Base-by-base conservation (phyloP, 805 yeast genomes). In the Teunomyces tritomae region DNA sequence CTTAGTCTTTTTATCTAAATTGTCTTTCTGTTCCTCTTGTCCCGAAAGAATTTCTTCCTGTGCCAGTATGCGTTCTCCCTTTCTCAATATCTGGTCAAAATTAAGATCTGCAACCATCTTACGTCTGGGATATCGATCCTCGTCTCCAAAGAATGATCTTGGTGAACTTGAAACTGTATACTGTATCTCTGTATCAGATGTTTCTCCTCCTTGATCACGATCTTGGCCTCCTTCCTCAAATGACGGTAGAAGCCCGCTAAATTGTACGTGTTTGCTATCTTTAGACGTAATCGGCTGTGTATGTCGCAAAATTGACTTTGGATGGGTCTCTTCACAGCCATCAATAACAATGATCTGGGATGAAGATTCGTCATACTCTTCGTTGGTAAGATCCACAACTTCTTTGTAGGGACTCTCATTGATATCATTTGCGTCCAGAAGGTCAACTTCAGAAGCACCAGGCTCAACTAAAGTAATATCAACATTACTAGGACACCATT, bases 381-480 rank as follows among this genome's bases (percentile, higher is more conserved):
- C 56, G 14, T 35, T 29, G 8, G 57, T 54, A 5, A 54, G 42
- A 37, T 54, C 57, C 9, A 54, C 45, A 3, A 54, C 52, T 7
- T 49, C 54, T 33, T 44, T 47, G 44, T 46, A 47, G 11, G 45
- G 43, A 10, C 30, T 9, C 8, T 20, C 14, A 17, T 33, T 40
- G 32, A 26, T 28, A 35, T 29, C 14, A n/a, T 37, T 27, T 2
- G 39, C 24, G 5, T 57, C 49, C 2, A 68, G 49, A 3, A 65
- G 69, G 1, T 68, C 73, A 28, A 79, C 56, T 3, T 80, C 85
- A n/a, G 69, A 70, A 28, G 71, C 74, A 2, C 59, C 56, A 0
- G 82, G 81, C 16, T 68, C 67, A 3, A 67, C 68, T 5, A 59
- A 68, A 8, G 51, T 57, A 2, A 46, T 55, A 14, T 48, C 57